Base-by-base conservation (phyloP, 352 stramenopile species). In the Phytopythium boreale region DNA sequence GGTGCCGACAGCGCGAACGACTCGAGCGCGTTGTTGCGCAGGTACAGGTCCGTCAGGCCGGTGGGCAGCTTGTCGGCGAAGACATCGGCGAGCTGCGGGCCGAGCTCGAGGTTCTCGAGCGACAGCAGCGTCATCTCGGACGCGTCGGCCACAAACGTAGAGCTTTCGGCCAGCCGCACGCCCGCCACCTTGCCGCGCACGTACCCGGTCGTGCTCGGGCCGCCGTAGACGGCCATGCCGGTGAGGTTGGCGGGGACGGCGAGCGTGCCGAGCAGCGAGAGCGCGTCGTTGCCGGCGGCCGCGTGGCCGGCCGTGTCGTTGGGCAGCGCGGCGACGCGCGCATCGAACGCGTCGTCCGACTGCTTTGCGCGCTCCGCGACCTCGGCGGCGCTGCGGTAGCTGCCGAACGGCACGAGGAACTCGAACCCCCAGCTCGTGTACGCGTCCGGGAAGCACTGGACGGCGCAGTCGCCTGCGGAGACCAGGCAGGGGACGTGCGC, bases 371-470 rank as follows among this genome's bases (percentile, higher is more conserved):
- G 62, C 10, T 52, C 58, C 1, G 50, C 56, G 8, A 47, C 61
- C 22, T 78, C 62, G n/a, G 63, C 29, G 56, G 60, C 47, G 41
- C 63, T 73, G n/a, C 63, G 68, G 71, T 77, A 86, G 10, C 39
- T 55, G 36, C 74, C 80, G 41, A 88, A 88, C n/a, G 68, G 66
- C 20, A 91, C 67, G 41, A 88, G 63, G 61, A 91, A 88, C 22
- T 72, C 81, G 56, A 87, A 87, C 8, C 51, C 51, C 51, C 51
- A 57, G 12, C 15, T 27, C 9, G 60, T 68, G 3, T 62, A 29
- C 8, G 67, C 56, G 61, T 84, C 69, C 22, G 70, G 64, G 60
- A 88, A 84, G 49, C 82, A 91, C 59, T 82, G 75, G 61, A 79
- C 78, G 10, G 66, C 59, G 56, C 82, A 91, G 26, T 71, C 46